phyloP scores from a whole-genome alignment of 306 rosid species.

The Argentina anserina region DNA sequence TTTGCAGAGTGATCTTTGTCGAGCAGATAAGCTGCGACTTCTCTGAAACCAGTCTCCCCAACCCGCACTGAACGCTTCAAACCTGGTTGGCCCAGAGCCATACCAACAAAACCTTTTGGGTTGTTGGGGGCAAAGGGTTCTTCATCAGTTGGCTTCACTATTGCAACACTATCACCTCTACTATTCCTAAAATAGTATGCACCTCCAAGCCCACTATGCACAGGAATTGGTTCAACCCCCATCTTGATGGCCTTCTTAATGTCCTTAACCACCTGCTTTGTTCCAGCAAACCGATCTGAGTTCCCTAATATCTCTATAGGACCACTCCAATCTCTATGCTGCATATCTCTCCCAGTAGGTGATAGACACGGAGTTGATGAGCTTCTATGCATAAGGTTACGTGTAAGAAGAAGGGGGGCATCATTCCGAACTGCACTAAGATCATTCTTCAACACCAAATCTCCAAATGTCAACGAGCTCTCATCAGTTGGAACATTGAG shows the following conservation, averaged over 20 bases:
- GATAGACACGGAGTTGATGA: constrained; percentile 97
- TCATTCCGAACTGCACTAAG: constrained; percentile 78
- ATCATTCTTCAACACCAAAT: constrained; percentile 78
- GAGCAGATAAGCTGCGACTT: constrained; percentile 91
- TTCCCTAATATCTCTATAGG: constrained; percentile 84
- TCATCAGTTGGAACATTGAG: constrained; percentile 86
- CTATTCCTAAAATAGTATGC: constrained; percentile 82
- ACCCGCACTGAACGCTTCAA: constrained; percentile 88
- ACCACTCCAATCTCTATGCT: constrained; percentile 78
- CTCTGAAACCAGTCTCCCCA: constrained; percentile 96
- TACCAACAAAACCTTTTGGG: constrained; percentile 94
- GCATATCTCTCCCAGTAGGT: constrained; percentile 80
- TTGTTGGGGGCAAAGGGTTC: constrained; percentile 98
- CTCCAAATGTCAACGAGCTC: constrained; percentile 89
- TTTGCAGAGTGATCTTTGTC: constrained; percentile 82
- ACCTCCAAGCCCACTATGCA: constrained; percentile 91
- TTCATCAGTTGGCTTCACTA: constrained; percentile 97
- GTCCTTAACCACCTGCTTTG: constrained; percentile 52
- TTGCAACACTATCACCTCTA: constrained; percentile 72
- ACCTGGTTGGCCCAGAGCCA: constrained; percentile 95
- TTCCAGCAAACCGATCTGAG: constrained; percentile 41
- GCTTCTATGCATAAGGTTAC: constrained; percentile 79
- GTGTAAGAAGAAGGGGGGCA: constrained; percentile 76
- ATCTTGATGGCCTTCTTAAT: constrained; percentile 66
- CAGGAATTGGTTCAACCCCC: constrained; percentile 86